Base-by-base conservation (phyloP, 2,329 filamentous ascomycete species). In the Blumeria hordei region DNA sequence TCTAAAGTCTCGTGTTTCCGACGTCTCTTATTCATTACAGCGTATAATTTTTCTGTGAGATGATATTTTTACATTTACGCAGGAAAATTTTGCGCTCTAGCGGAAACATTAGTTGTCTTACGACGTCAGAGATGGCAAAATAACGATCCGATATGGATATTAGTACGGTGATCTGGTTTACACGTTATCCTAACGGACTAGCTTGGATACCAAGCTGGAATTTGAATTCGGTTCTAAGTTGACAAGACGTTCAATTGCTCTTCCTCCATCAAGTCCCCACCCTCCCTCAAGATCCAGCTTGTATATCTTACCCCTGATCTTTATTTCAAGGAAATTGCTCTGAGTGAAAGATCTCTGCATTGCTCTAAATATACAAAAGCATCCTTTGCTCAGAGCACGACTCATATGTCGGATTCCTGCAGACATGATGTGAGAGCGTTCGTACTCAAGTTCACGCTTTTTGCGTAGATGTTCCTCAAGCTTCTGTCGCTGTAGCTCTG, bases 201-300 rank as follows among this genome's bases (percentile, higher is more conserved):
- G 7, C 21, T 28, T 50, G 9, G 18, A 32, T 5, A 50, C 11
- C 10, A 50, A 33, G n/a, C 14, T 28, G 7, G 21, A 18, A 28
- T 39, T 21, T n/a, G 35, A 39, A 44, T 43, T 39, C 2, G 53
- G 55, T 62, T 56, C 62, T 56, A 60, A 66, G 62, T 59, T 62
- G 35, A 76, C 70, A 41, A 82, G 62, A 58, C 73, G 70, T 65
- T 81, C 78, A 54, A 82, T 63, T 3, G 75, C 75, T 55, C 69
- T 70, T 45, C 80, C 80, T 3, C 73, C 69, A 43, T 81, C 78
- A 52, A 80, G 69, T 21, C 74, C 74, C 68, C 75, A 79, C 0
- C 75, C 77, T 41, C 71, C 71, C 2, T 69, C 69, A 14, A 79
- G 69, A 60, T 81, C 78, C 21, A 81, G 64, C 67, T 78, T 80